Base-by-base conservation (phyloP, 2,329 filamentous ascomycete genomes). In the Botrytis fabae region DNA sequence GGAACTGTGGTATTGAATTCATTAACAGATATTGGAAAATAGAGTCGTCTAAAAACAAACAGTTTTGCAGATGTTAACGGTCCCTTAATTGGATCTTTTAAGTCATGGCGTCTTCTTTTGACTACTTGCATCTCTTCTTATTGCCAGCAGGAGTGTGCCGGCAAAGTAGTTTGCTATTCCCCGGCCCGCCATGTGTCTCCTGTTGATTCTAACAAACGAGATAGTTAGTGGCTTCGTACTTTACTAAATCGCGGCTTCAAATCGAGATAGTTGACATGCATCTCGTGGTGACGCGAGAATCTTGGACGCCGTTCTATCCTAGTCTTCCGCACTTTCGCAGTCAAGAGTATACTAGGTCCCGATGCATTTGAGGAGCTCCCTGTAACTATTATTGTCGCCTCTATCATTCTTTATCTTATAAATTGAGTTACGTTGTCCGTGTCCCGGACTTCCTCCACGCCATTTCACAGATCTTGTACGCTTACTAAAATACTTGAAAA, bases 381-480 rank as follows among this genome's bases (percentile, higher is more conserved):
- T 44, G 46, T 54, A 60, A 72, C 51, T 59, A n/a, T 42, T n/a
- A 42, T 38, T 48, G 22, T 69, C n/a, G 44, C 59, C 51, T 48
- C 22, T 32, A 51, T 72, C 54, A 51, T 69, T 38, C 18, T 69
- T 28, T 57, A 54, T 54, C 48, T 61, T 72, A 72, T 72, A 69
- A 66, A 38, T 32, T 32, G 51, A 59, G 63, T 72, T 20, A 69
- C 70, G 42, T 72, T 35, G 5, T 61, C 46, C 42, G 22, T 69
- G 40, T 72, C 32, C 68, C 63, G 22, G 61, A 46, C 4, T 65
- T 51, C 12, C n/a, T 59, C 22, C 59, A 35, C 32, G 32, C 54
- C 51, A 72, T 48, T 35, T 16, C 65, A 61, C 42, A 72, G 28
- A 60, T 60, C 22, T 46, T 68, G 70, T 69, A 40, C 54, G 60